Conservation (phyloP, 1,139 yeast species). For the Hansenula sp. region DNA sequence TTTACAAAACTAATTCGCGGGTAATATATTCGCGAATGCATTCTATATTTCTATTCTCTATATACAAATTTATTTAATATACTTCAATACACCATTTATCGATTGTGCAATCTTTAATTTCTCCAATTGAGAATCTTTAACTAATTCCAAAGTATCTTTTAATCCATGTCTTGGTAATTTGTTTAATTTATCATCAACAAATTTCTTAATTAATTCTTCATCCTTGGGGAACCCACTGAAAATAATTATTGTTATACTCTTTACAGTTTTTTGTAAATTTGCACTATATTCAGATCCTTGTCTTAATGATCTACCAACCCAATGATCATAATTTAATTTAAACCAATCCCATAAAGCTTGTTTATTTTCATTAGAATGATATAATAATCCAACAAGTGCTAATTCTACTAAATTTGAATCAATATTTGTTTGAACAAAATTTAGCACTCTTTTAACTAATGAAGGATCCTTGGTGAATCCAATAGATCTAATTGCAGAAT, state of each 20-base stretch:
- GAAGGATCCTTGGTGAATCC: conserved; percentile 43
- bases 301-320: conserved; percentile 41
- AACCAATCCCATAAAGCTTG: conserved; percentile 51
- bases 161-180: conserved; percentile 35
- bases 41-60: background rate
- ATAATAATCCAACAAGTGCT: conserved; percentile 47
- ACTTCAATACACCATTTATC: background rate
- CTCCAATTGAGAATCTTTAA: conserved; percentile 18
- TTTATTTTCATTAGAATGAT: conserved; percentile 15
- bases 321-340: conserved; percentile 42
- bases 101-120: conserved; percentile 9
- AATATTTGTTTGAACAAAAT: conserved; percentile 50
- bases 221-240: conserved; percentile 39
- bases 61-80: background rate
- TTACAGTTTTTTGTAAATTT: conserved; percentile 36
- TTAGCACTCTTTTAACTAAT: conserved; percentile 47
- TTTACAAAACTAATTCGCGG: too few species aligned
- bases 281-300: conserved; percentile 36
- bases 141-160: conserved; percentile 17
- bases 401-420: conserved; percentile 51
- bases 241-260: conserved; percentile 37
- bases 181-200: conserved; percentile 30
- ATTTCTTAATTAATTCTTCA: conserved; percentile 28
- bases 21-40: too few species aligned
- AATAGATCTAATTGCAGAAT: conserved; percentile 49